Evolutionary conservation across 768 basidiomycete species (phyloP), one percentile per base, ranked within the genome.

Genomic region (Boletus sp.): DNA sequence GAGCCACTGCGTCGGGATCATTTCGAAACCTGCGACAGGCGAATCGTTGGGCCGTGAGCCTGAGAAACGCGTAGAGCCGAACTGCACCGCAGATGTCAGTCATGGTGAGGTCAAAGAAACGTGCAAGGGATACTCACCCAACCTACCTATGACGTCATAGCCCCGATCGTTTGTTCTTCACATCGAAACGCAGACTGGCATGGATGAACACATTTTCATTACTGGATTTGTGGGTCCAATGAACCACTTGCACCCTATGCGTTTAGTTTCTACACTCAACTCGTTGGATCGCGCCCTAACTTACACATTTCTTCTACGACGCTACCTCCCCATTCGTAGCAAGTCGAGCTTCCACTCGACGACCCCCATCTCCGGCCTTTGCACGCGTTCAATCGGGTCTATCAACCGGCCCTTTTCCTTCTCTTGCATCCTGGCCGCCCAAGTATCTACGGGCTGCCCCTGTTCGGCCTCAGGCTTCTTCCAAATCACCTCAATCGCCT

Each of bases 401-500:
- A 74, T 63, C 47, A 69, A 66, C 49, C 72, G 74, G n/a, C 70
- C 74, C 60, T 65, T 81, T 60, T 80, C 82, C 29, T 67, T 70
- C 60, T 81, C 80, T 40, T 78, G 77, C 82, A 83, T 83, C 49
- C 82, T 71, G 5, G 70, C 60, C 11, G 76, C 77, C 82, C 80
- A 83, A 21, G 77, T 77, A 47, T 81, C 79, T 9, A 52, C 57
- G 3, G 63, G 58, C 7, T 57, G 63, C 19, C 64, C 70, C 19
- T 69, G 72, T 11, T 70, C 58, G 6, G 9, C 34, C 23, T 30
- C 58, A 11, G 74, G 57, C 58, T 74, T 77, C 47, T 70, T 75
- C 90, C 90, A 93, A 9, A 88, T 78, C 54, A 83, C 83, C 14
- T 86, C 83, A 14, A 91, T 65, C 7, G 81, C 79, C 17, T 73